Conservation (phyloP, 2,329 filamentous ascomycete species). For the Tolypocladium paradoxum region DNA sequence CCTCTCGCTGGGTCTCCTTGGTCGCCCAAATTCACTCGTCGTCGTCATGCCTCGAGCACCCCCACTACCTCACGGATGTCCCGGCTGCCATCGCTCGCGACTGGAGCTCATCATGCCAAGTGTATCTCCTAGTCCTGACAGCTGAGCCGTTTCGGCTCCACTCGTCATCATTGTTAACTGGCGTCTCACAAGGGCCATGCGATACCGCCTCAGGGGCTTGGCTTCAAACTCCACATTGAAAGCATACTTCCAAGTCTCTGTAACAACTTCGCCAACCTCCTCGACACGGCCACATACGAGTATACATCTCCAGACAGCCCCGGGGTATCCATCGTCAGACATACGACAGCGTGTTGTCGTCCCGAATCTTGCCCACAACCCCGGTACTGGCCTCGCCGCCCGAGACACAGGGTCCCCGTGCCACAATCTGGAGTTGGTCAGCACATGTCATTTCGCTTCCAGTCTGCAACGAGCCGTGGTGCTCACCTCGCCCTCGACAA, state of each 20-base stretch:
- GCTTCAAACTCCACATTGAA: neutral
- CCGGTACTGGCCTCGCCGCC: constrained; percentile 55
- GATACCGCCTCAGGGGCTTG: neutral
- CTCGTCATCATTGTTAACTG: neutral
- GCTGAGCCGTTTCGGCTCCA: neutral
- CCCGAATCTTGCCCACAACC: constrained; percentile 51
- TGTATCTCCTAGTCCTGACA: neutral
- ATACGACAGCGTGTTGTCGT: constrained; percentile 63
- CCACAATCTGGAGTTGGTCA: constrained; percentile 46
- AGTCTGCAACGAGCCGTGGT: constrained; percentile 1
- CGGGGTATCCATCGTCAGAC: constrained; percentile 15
- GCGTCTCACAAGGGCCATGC: neutral
- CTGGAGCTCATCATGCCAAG: neutral
- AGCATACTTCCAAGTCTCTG: neutral
- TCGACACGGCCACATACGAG: neutral
- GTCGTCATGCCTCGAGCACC: neutral
- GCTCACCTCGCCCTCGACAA: constrained; percentile 52
- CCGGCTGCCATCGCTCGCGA: neutral
- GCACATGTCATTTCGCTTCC: neutral
- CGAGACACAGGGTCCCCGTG: constrained; percentile 62
- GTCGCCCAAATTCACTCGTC: neutral
- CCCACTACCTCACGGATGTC: neutral
- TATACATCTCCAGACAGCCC: neutral
- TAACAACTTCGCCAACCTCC: neutral
- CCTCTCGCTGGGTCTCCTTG: too few species aligned